These are phyloP conservation scores for Gnetum montanum DNA, from an alignment of 75 land plant genomes.

Conservation along the genomic window DNA sequence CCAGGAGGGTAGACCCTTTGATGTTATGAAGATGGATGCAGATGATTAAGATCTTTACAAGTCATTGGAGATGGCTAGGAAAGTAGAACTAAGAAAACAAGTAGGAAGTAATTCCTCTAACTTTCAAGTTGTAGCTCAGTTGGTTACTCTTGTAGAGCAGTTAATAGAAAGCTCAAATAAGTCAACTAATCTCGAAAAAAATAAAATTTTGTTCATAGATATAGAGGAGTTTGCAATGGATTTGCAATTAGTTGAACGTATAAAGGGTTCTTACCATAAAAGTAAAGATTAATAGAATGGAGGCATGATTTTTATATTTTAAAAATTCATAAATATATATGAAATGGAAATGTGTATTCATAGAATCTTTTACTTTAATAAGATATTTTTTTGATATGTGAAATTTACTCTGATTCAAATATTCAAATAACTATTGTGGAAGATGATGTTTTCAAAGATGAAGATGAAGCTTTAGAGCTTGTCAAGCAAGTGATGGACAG, in stretches of 20 bases:
- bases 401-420: slow-evolving; percentile 59
- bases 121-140: slow-evolving; percentile 52
- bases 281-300: too few relatives aligned
- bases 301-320: too few relatives aligned
- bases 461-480: slow-evolving; percentile 36
- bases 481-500: slow-evolving; percentile 51
- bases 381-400: too few relatives aligned
- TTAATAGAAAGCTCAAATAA: slow-evolving; percentile 15
- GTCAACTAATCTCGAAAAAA: slow-evolving; percentile 37
- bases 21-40: slow-evolving; percentile 24
- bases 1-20: slow-evolving; percentile 21
- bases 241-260: slow-evolving; percentile 81
- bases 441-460: slow-evolving; percentile 87
- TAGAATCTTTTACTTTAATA: too few relatives aligned
- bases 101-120: slow-evolving; percentile 34
- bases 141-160: slow-evolving; percentile 24
- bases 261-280: too few relatives aligned
- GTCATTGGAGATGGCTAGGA: slow-evolving; percentile 69
- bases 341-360: too few relatives aligned
- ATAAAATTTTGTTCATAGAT: slow-evolving; percentile 74
- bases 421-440: slow-evolving; percentile 46
- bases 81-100: slow-evolving; percentile 69
- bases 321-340: too few relatives aligned
- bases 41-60: slow-evolving; percentile 71
- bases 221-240: slow-evolving; percentile 88